Percentiles rank a stretch among this genome's conserved stretches.
These are phyloP conservation scores for Cercis canadensis DNA, from an alignment of 306 rosid genomes.

Conservation along the genomic window DNA sequence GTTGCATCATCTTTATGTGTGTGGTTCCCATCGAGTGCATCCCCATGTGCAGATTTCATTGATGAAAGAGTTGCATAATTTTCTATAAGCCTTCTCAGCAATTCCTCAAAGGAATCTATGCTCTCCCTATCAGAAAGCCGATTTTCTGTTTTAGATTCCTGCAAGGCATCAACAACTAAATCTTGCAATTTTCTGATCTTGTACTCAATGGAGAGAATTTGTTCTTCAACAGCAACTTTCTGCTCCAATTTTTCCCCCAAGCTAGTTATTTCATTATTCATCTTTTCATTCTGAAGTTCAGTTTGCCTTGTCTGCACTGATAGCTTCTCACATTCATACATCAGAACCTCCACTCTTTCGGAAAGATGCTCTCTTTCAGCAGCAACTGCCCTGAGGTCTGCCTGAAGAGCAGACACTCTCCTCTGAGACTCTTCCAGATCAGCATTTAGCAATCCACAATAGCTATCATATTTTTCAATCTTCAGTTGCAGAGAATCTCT, in stretches of 20 bases:
- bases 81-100: conserved; percentile 70
- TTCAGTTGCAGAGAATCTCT: conserved; percentile 73
- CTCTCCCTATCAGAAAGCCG: conserved; percentile 57
- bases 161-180: conserved; percentile 65
- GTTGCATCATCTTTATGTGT: conserved; percentile 44
- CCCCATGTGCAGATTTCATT: conserved; percentile 42
- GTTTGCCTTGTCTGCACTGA: conserved; percentile 50
- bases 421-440: conserved; percentile 78
- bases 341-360: conserved; percentile 60
- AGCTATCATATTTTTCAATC: conserved; percentile 72
- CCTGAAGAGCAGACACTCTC: conserved; percentile 64
- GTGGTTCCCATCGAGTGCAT: conserved; percentile 38
- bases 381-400: conserved; percentile 53
- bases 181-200: conserved; percentile 64
- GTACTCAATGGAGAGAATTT: conserved; percentile 48
- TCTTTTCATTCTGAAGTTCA: conserved; percentile 66
- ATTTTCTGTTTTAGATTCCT: conserved; percentile 48
- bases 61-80: conserved; percentile 53
- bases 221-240: conserved; percentile 54
- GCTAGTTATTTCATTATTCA: conserved; percentile 57
- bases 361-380: conserved; percentile 67
- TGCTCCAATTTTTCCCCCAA: conserved; percentile 61
- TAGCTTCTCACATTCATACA: conserved; percentile 57
- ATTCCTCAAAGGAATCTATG: conserved; percentile 70
- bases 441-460: conserved; percentile 66